These are phyloP conservation scores for Penicillium riverlandense DNA, from an alignment of 495 filamentous ascomycete genomes.

Conservation along the genomic window DNA sequence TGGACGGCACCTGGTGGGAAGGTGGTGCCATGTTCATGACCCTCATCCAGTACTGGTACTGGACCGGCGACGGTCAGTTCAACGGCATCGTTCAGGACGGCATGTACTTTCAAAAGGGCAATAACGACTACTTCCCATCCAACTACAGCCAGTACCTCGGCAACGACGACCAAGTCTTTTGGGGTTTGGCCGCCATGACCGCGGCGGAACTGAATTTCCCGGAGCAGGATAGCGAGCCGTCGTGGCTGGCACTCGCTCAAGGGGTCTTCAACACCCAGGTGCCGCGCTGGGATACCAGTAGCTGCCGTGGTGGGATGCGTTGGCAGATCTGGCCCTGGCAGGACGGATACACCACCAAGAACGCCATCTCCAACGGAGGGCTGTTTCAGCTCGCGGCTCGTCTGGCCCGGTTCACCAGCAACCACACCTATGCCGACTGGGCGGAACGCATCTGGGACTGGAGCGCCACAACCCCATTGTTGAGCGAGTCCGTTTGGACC, in stretches of 20 bases:
- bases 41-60: constrained; percentile 72
- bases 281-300: constrained; percentile 57
- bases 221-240: constrained; percentile 45
- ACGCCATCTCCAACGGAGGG: constrained; percentile 69
- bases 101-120: constrained; percentile 63
- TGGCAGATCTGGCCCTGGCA: constrained; percentile 86
- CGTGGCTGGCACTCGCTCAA: constrained; percentile 55
- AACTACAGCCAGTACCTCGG: constrained; percentile 47
- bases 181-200: constrained; percentile 66
- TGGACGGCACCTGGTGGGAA: constrained; percentile 69
- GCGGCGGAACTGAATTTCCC: constrained; percentile 71
- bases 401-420: constrained; percentile 66
- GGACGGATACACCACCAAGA: constrained; percentile 75
- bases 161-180: constrained; percentile 77
- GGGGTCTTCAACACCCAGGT: constrained; percentile 60
- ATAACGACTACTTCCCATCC: constrained; percentile 57
- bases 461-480: constrained; percentile 50
- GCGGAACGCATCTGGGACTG: constrained; percentile 66
- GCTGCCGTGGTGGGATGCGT: constrained; percentile 69
- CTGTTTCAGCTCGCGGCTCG: constrained; percentile 80
- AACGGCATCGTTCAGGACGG: constrained; percentile 54
- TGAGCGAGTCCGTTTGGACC: constrained; percentile 38
- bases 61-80: constrained; percentile 64
- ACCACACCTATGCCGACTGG: constrained; percentile 70
- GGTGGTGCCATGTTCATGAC: constrained; percentile 67